phyloP scores from a whole-genome alignment of 345 rosid genomes.

The Nasturtium officinale region DNA sequence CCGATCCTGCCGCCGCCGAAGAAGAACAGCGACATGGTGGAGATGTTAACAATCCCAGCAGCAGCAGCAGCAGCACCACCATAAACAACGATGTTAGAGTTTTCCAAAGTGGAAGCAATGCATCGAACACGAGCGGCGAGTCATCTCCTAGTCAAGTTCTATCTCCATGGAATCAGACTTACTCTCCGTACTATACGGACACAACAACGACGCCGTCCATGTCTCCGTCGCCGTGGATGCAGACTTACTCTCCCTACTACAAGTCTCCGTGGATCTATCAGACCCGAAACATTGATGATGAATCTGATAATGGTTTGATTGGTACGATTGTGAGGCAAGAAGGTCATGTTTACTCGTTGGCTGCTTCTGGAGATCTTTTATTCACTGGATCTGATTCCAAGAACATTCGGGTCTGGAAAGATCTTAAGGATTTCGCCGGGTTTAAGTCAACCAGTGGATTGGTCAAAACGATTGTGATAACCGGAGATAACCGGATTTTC shows the following conservation, averaged over 20 bases:
- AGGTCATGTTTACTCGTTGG: slow-evolving; percentile 72
- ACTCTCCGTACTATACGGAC: slow-evolving; percentile 57
- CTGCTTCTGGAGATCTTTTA: slow-evolving; percentile 57
- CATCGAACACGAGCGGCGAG: slow-evolving; percentile 50
- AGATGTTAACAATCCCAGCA: slow-evolving; percentile 22
- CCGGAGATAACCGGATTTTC: slow-evolving; percentile 53
- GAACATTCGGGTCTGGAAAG: slow-evolving; percentile 74
- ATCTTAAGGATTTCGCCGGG: slow-evolving; percentile 56
- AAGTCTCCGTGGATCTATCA: slow-evolving; percentile 54
- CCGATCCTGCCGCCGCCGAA: slow-evolving; percentile 45
- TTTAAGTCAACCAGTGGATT: slow-evolving; percentile 67
- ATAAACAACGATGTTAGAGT: not conserved
- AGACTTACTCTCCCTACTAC: slow-evolving; percentile 51
- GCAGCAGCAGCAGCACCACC: slow-evolving; percentile 45
- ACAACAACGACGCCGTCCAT: slow-evolving; percentile 51
- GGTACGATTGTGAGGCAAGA: slow-evolving; percentile 65
- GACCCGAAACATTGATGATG: slow-evolving; percentile 29
- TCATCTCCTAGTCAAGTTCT: slow-evolving; percentile 51
- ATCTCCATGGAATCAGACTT: slow-evolving; percentile 58
- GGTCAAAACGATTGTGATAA: slow-evolving; percentile 51
- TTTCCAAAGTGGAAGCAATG: slow-evolving; percentile 38
- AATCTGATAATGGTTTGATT: slow-evolving; percentile 46
- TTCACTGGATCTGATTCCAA: slow-evolving; percentile 74
- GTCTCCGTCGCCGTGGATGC: slow-evolving; percentile 65
- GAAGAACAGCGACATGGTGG: slow-evolving; percentile 37